Evolutionary conservation across 768 basidiomycete genomes (phyloP), one percentile per base, ranked within the genome.

Genomic region (Crucibulum laeve): DNA sequence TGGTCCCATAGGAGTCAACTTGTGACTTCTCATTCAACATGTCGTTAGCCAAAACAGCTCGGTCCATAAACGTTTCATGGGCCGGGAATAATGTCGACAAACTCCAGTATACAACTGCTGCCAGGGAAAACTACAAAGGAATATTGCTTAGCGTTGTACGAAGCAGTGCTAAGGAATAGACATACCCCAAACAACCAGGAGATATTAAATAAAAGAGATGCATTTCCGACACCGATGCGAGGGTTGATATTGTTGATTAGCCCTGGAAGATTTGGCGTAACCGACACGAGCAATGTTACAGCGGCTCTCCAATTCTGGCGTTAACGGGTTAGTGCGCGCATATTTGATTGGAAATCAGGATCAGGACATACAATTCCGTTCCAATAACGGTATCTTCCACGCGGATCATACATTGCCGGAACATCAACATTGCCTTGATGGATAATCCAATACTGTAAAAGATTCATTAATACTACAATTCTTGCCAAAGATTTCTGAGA

Each of bases 301-400:
- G 77, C 72, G 1, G 90, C 89, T 19, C 89, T 73, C 86, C 89
- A 91, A 62, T 94, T 93, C 85, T 89, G 38, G 18, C 23, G 22
- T n/a, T 13, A 28, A 25, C 32, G 22, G 8, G 14, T 25, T 4
- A 38, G 42, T 25, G 33, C 28, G 30, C 17, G 28, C 19, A 25
- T n/a, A 15, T 22, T 18, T 36, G 13, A 18, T 38, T 30, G 28
- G 36, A 18, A 48, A 34, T 50, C 35, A 34, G 45, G 22, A 28
- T 28, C 17, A 14, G 3, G n/a, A 69, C 82, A 48, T 55, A 87
- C 87, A 40, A 85, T 72, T 40, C 91, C 91, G 32, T 71, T 70
- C 53, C 69, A 79, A 60, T 91, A 93, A n/a, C 74, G 65, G 60
- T 93, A 93, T 43, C 86, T 72, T 1, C 89, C 89, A 30, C 80